Base-by-base conservation (phyloP, 805 yeast genomes). In the Dipodascopsis tothii region DNA sequence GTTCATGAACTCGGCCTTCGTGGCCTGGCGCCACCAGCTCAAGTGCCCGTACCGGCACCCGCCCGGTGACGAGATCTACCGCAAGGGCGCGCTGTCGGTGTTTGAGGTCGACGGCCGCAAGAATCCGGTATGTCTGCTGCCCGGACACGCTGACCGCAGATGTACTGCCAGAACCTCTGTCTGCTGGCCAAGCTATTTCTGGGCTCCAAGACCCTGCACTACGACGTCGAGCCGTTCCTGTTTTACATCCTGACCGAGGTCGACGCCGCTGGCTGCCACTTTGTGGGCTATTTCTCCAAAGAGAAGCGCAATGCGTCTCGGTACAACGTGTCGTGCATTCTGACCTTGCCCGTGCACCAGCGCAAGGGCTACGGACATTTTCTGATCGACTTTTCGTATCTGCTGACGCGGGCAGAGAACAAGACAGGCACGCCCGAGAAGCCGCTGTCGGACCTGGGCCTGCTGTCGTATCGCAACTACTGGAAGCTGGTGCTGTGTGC, bases 101-200 rank as follows among this genome's bases (percentile, higher is more conserved):
- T 92, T 88, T 75, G 97, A 92, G 62, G 79, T 92, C 17, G 97
- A 92, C 59, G 98, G 98, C 0, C 69, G 94, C 28, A 83, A 82
- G 50, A 79, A 83, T 56, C 79, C 80, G 40, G 41, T 35, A 17
- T 35, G 14, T 17, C 5, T 18, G 14, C 11, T 35, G 21, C 14
- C n/a, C 6, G 9, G 30, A 25, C 9, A 25, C 30, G 30, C 30
- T 25, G 30, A 25, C 30, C 30, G 14, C 14, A 25, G 14, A 72
- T 74, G 40, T 90, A 82, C 59, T 87, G 96, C 63, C 96, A 87
- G 60, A 87, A 86, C 59, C 64, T 92, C 43, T 92, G 98, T 67
- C 68, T 90, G 35, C 63, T 92, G 52, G 95, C 96, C 2, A 92
- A 90, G 60, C 65, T 87, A 46, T 92, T 88, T 57, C 69, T 92